phyloP scores from a whole-genome alignment of 2,329 filamentous ascomycete genomes.

The Curvularia lunata region DNA sequence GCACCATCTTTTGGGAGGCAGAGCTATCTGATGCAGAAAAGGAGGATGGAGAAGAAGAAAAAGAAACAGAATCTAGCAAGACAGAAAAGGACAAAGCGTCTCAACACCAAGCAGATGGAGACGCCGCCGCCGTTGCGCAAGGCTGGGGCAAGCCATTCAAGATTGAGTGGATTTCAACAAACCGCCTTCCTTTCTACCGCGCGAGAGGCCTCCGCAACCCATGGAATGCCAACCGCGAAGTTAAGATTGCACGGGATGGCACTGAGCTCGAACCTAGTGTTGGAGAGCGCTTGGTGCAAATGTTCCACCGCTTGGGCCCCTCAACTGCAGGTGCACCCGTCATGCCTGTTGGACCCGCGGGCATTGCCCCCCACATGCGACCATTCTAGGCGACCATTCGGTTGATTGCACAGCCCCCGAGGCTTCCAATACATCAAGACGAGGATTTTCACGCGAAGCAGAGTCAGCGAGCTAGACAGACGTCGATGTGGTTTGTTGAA shows the following conservation, averaged over 20 bases:
- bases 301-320: slow-evolving; percentile 67
- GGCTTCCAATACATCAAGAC: slow-evolving; percentile 2
- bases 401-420: slow-evolving; percentile 12
- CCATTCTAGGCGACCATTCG: slow-evolving; percentile 28
- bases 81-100: slow-evolving; percentile 42
- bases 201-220: slow-evolving; percentile 87
- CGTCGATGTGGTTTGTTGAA: slow-evolving; percentile 4
- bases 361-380: slow-evolving; percentile 39
- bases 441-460: neutral
- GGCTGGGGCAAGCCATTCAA: slow-evolving; percentile 91
- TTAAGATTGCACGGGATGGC: slow-evolving; percentile 94
- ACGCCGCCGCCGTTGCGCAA: slow-evolving; percentile 55
- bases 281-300: slow-evolving; percentile 74
- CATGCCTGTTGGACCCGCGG: slow-evolving; percentile 29
- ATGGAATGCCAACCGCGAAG: slow-evolving; percentile 93
- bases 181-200: slow-evolving; percentile 83
- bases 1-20: slow-evolving; percentile 96
- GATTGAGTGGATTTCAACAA: slow-evolving; percentile 87
- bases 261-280: slow-evolving; percentile 88
- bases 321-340: slow-evolving; percentile 31
- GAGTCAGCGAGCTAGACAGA: neutral
- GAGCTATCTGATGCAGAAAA: slow-evolving; percentile 65
- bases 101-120: slow-evolving; percentile 43
- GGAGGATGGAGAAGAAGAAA: slow-evolving; percentile 52
- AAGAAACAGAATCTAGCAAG: slow-evolving; percentile 54